phyloP scores from a whole-genome alignment of 352 stramenopile species.

The Phytopythium chamaehyphon region DNA sequence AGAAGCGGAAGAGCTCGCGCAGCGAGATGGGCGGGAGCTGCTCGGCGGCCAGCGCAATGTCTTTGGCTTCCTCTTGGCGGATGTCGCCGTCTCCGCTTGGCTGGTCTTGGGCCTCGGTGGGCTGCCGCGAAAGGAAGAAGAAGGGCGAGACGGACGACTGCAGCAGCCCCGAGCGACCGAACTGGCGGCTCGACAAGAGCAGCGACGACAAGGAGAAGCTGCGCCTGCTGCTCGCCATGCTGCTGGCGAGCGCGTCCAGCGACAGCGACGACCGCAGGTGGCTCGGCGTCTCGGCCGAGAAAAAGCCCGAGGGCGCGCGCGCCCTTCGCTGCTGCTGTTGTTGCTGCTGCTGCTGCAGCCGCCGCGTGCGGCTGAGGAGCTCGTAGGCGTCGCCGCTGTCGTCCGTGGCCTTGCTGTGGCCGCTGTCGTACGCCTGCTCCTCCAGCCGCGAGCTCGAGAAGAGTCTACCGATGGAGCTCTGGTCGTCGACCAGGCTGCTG shows the following conservation, averaged over 20 bases:
- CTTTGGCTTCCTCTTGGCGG: neutral
- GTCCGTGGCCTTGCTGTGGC: neutral
- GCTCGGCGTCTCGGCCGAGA: neutral
- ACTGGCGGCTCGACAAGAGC: slow-evolving; percentile 5
- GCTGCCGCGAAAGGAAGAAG: slow-evolving; percentile 3
- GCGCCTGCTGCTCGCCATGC: neutral
- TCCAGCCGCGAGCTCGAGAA: slow-evolving; percentile 5
- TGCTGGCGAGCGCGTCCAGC: slow-evolving; percentile 3
- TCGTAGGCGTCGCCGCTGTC: slow-evolving; percentile 1
- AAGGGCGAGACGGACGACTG: neutral
- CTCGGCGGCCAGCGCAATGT: neutral
- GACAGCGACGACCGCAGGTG: slow-evolving; percentile 1
- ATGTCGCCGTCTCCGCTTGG: neutral
- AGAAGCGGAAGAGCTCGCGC: slow-evolving; percentile 3
- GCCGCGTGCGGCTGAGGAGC: neutral
- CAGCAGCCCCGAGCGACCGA: neutral
- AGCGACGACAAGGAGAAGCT: slow-evolving; percentile 5
- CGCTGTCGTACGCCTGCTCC: neutral
- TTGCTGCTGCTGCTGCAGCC: neutral
- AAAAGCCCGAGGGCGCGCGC: neutral
- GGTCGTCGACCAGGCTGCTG: neutral
- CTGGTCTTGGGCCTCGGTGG: neutral
- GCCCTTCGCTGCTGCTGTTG: neutral
- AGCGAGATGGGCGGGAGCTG: neutral
- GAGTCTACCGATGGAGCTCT: slow-evolving; percentile 1